phyloP scores from a whole-genome alignment of 768 basidiomycete species.

The Gloeophyllum trabeum region DNA sequence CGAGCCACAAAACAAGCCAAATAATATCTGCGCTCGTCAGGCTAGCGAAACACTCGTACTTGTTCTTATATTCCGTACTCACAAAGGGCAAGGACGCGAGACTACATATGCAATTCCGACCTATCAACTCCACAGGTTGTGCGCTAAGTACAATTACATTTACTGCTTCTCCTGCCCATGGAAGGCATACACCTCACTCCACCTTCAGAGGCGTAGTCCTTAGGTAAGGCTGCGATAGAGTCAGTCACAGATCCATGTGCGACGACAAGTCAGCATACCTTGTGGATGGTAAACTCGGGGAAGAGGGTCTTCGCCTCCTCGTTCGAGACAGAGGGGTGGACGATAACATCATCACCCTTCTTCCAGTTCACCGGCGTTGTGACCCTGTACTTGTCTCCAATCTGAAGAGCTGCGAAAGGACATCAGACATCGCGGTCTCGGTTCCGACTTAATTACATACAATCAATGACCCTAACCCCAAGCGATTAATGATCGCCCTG shows the following conservation, averaged over 20 bases:
- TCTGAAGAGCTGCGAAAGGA: conserved; percentile 54
- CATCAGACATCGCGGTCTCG: too few relatives aligned
- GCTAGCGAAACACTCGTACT: too few relatives aligned
- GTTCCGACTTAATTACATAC: too few relatives aligned
- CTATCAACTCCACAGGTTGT: too few relatives aligned
- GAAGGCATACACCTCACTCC: conserved; percentile 8
- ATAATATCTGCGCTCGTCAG: too few relatives aligned
- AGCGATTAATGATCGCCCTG: neutral
- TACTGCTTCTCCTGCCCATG: neutral
- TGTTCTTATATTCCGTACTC: too few relatives aligned
- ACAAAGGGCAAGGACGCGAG: too few relatives aligned
- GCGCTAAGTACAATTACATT: too few relatives aligned
- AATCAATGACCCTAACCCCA: conserved; percentile 59
- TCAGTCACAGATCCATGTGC: neutral
- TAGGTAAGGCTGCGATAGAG: conserved; percentile 61
- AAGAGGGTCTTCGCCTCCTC: conserved; percentile 90
- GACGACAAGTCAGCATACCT: conserved; percentile 33
- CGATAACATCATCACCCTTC: conserved; percentile 88
- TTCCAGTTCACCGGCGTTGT: conserved; percentile 96
- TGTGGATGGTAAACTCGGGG: conserved; percentile 71
- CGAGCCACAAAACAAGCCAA: too few relatives aligned
- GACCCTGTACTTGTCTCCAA: conserved; percentile 76
- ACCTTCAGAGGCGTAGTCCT: conserved; percentile 56
- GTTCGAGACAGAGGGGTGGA: conserved; percentile 72
- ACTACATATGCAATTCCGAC: too few relatives aligned